Evolutionary conservation across 768 basidiomycete species (phyloP), one percentile per base, ranked within the genome.

Genomic region (Tricholomella constricta): DNA sequence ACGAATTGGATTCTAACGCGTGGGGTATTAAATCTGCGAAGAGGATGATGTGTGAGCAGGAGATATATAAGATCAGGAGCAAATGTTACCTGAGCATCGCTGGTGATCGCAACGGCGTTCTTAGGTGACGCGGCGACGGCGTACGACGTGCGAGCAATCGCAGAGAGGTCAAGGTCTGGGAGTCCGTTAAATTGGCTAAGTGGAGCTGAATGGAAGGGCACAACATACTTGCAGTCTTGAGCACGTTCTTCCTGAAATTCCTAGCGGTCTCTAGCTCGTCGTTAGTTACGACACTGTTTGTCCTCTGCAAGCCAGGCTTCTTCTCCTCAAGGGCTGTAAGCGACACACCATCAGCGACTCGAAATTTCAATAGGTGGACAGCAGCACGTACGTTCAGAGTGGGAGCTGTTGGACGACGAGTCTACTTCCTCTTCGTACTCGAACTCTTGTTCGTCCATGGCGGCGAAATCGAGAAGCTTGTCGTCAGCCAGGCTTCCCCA

Each of bases 121-220:
- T 49, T 63, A 2, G 76, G 86, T 57, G 81, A 87, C 54, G 69
- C 72, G 56, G 81, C 83, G 26, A 84, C 81, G 12, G 86, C 92
- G 54, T 78, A 79, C 9, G 91, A 93, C 50, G 90, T 90, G 60
- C 90, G 84, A 11, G 93, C 93, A 62, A 95, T 94, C 50, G 85
- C 77, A 31, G 81, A 78, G 54, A 95, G 80, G 69, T 94, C 89
- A 32, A 78, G 59, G 44, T 70, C 75, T 77, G 41, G 23, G 22
- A n/a, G 31, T 48, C 20, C 48, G 40, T 52, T n/a, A 51, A 56
- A 27, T 11, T 10, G 48, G 20, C 17, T n/a, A 14, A n/a, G n/a
- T 25, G 4, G 31, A 35, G 29, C 27, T 32, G 20, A 35, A 31
- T 3, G 9, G 37, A 26, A 41, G 9, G 2, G 64, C 75, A 51